phyloP scores from a whole-genome alignment of 2,329 filamentous ascomycete genomes.

The Hysterium pulicare region DNA sequence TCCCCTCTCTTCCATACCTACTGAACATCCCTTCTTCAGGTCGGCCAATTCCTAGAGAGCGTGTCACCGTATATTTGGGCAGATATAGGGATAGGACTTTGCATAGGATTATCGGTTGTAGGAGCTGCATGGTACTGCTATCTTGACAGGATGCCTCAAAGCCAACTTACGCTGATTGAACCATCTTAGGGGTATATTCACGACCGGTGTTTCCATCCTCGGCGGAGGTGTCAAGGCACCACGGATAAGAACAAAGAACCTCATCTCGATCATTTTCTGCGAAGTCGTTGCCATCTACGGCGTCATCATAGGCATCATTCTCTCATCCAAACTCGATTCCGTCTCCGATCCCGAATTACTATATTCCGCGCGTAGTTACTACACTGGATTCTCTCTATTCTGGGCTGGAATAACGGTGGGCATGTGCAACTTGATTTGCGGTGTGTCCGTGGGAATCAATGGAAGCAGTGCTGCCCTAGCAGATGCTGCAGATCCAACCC shows the following conservation, averaged over 20 bases:
- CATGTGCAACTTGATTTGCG: conserved; percentile 92
- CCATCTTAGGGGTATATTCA: conserved; percentile 95
- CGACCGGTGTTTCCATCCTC: conserved; percentile 95
- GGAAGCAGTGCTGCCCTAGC: conserved; percentile 94
- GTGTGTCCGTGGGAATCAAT: conserved; percentile 96
- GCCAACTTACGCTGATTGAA: not conserved
- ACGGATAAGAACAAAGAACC: conserved; percentile 97
- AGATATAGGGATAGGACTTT: conserved; percentile 82
- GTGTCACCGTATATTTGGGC: conserved; percentile 96
- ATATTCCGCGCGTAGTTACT: conserved; percentile 77
- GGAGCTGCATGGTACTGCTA: conserved; percentile 85
- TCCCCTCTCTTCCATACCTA: not conserved
- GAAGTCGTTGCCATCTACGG: conserved; percentile 99
- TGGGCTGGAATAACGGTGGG: conserved; percentile 95
- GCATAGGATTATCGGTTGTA: conserved; percentile 93
- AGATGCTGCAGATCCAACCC: conserved; percentile 84
- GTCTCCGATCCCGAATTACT: conserved; percentile 64
- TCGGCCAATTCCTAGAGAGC: conserved; percentile 90
- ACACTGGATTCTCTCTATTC: conserved; percentile 92
- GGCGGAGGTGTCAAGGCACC: conserved; percentile 95
- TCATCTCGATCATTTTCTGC: conserved; percentile 99
- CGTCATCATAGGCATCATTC: conserved; percentile 99
- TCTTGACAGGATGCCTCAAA: not conserved
- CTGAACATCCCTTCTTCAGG: conserved; percentile 45
- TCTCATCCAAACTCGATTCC: conserved; percentile 78